Evolutionary conservation across 345 rosid genomes (phyloP).

Genomic region (Lenwebbia sp.): DNA sequence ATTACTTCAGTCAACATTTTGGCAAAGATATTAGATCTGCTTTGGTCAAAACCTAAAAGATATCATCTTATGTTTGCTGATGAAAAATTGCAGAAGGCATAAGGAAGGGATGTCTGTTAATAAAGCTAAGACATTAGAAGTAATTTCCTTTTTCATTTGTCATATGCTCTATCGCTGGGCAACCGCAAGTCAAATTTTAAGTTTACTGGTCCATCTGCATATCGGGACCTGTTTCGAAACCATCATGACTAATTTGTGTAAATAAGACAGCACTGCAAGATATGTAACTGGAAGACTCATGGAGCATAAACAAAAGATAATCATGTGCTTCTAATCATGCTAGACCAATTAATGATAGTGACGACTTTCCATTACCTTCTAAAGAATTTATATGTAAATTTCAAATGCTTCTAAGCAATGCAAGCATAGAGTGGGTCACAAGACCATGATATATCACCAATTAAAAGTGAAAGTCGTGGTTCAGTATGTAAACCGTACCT

Average conservation of each 20-base stretch:
- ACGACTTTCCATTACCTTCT: neutral
- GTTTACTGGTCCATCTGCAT: neutral
- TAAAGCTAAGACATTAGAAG: neutral
- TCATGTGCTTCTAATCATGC: neutral
- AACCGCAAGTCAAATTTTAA: neutral
- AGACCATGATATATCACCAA: neutral
- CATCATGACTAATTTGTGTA: neutral
- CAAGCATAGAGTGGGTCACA: neutral
- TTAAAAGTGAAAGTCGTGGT: neutral
- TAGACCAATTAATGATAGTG: neutral
- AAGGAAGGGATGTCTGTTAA: neutral
- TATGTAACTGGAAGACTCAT: neutral
- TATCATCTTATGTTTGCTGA: neutral
- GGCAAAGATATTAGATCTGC: neutral
- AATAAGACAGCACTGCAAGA: neutral
- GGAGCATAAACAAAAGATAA: neutral
- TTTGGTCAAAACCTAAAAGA: neutral
- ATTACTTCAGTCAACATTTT: neutral
- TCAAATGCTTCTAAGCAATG: neutral
- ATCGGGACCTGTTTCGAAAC: neutral
- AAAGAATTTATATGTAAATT: neutral
- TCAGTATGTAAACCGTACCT: slow-evolving; percentile 19
- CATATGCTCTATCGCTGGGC: neutral
- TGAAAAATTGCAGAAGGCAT: neutral
- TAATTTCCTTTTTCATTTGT: neutral